phyloP scores from a whole-genome alignment of 2,329 filamentous ascomycete species.

The Colletotrichum sp. region DNA sequence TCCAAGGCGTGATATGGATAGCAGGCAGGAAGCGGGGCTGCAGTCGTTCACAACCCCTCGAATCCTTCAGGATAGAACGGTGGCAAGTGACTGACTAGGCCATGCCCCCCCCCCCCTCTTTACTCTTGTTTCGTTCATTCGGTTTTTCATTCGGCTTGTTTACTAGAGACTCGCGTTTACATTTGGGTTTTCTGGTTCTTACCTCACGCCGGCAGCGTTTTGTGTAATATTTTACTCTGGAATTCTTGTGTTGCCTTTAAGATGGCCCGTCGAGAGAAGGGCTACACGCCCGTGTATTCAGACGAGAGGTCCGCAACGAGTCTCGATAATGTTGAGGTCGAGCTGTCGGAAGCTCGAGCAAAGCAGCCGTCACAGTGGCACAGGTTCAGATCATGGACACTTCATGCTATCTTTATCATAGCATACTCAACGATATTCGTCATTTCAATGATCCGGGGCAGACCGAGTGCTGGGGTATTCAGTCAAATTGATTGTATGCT shows the following conservation, averaged over 20 bases:
- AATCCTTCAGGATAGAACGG: not conserved
- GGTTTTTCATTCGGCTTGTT: not conserved
- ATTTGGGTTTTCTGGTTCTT: not conserved
- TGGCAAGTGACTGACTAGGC: not conserved
- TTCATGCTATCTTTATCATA: not conserved
- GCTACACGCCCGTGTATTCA: not conserved
- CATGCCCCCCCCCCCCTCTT: not conserved
- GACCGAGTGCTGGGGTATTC: not conserved
- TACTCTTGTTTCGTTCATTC: not conserved
- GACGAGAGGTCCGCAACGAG: not conserved
- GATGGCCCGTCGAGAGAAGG: not conserved
- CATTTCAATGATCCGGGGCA: not conserved
- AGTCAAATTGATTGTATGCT: conserved; percentile 10
- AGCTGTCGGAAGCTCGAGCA: not conserved
- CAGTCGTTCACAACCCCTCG: not conserved
- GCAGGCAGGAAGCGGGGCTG: not conserved
- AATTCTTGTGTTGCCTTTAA: not conserved
- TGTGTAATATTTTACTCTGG: not conserved
- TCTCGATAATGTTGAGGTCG: not conserved
- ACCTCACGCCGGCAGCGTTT: not conserved
- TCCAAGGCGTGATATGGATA: not conserved
- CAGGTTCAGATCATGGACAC: not conserved
- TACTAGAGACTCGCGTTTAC: not conserved
- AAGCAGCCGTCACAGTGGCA: not conserved
- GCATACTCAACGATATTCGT: conserved; percentile 1